Percentiles rank a stretch among this genome's conserved stretches.
phyloP scores from a whole-genome alignment of 352 stramenopile genomes.

The Globisporangium nodosum region DNA sequence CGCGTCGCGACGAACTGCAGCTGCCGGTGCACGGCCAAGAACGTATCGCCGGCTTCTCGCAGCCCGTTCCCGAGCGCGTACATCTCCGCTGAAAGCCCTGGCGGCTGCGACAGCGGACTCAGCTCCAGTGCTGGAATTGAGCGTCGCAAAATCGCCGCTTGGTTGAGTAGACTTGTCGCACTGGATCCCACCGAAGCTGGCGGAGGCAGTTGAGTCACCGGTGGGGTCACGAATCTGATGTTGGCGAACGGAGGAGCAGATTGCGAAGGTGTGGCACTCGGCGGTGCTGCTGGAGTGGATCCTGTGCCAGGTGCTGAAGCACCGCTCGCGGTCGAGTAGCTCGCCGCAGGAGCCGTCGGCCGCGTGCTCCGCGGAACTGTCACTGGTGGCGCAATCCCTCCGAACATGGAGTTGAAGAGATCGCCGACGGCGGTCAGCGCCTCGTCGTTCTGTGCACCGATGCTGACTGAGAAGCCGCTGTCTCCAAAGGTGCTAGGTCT shows the following conservation, averaged over 20 bases:
- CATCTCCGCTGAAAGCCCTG: constrained; percentile 20
- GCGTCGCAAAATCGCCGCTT: constrained; percentile 19
- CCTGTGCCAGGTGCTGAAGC: not conserved
- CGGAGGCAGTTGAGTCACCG: not conserved
- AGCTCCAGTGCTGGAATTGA: constrained; percentile 23
- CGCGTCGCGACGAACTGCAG: constrained; percentile 22
- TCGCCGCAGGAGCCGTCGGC: too few relatives aligned
- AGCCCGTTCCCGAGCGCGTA: constrained; percentile 25
- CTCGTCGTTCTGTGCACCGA: constrained; percentile 5
- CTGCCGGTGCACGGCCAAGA: constrained; percentile 30
- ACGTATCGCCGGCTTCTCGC: constrained; percentile 25
- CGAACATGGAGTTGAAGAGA: constrained; percentile 18
- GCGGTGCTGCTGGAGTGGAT: not conserved
- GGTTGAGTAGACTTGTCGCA: constrained; percentile 12
- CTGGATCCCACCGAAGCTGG: not conserved
- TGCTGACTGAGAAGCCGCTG: constrained; percentile 1
- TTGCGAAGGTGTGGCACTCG: not conserved
- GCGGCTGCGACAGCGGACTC: constrained; percentile 15
- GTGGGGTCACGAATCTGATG: too few relatives aligned
- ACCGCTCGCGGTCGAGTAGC: too few relatives aligned
- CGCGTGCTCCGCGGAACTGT: too few relatives aligned
- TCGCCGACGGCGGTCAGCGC: constrained; percentile 10
- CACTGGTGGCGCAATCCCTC: not conserved
- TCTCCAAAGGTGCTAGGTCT: not conserved
- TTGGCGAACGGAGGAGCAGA: not conserved